Evolutionary conservation across 78 protist species (phyloP).

Genomic region (Planoprotostelium fungivorum): DNA sequence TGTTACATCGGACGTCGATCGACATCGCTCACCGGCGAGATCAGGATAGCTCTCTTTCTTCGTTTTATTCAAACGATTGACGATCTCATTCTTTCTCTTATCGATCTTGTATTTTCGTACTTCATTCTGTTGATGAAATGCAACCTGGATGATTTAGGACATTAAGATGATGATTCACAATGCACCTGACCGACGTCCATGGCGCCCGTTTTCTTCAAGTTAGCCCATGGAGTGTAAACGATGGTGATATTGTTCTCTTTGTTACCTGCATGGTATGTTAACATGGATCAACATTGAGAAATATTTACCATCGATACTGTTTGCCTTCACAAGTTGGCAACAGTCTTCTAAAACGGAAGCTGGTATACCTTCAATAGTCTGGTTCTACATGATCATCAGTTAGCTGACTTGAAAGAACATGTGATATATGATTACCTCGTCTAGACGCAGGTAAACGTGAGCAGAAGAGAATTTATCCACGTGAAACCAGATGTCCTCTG

Average conservation of each 20-base stretch:
- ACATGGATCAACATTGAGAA: background rate
- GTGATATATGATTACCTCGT: background rate
- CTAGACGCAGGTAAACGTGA: slow-evolving; percentile 89
- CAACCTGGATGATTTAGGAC: background rate
- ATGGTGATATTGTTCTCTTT: slow-evolving; percentile 54
- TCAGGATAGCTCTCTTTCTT: background rate
- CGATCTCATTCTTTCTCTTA: background rate
- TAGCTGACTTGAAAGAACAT: background rate
- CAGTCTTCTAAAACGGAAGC: slow-evolving; percentile 82
- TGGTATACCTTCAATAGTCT: slow-evolving; percentile 69
- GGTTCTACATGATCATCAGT: too few species aligned
- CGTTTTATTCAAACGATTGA: background rate
- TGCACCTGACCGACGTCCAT: slow-evolving; percentile 92
- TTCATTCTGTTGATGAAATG: background rate
- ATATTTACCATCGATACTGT: slow-evolving; percentile 78
- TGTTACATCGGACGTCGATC: background rate
- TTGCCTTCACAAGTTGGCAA: slow-evolving; percentile 86
- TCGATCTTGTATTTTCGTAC: background rate
- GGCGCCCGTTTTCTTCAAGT: slow-evolving; percentile 79
- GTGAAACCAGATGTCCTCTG: slow-evolving; percentile 95
- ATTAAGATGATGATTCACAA: too few species aligned
- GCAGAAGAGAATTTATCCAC: slow-evolving; percentile 92
- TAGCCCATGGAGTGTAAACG: slow-evolving; percentile 91
- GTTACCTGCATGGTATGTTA: slow-evolving; percentile 20
- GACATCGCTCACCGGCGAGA: background rate